These are phyloP conservation scores for Marsdenia floribunda DNA, from an alignment of 257 asterid genomes.

Conservation along the genomic window DNA sequence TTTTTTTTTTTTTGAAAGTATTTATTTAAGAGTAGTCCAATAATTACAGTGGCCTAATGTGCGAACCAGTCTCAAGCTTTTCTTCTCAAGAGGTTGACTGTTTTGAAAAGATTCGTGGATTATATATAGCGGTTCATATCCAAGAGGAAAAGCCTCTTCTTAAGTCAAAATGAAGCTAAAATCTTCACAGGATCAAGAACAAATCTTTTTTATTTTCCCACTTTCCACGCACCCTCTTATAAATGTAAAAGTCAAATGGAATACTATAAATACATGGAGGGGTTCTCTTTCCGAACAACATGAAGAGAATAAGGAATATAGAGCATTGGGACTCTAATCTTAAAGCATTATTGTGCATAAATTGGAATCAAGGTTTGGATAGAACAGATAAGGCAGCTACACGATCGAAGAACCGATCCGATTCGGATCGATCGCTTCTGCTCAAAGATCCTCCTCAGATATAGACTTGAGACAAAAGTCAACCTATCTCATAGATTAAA, in stretches of 20 bases:
- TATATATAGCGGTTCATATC: no score
- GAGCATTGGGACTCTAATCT: not conserved
- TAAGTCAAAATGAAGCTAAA: not conserved
- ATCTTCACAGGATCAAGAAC: not conserved
- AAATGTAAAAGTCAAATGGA: not conserved
- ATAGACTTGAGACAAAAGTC: slow-evolving; percentile 1
- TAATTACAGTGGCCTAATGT: no score
- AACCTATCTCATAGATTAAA: slow-evolving; percentile 4
- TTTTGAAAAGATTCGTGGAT: no score
- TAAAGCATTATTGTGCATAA: not conserved
- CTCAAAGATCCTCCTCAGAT: not conserved
- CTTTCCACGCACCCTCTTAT: not conserved
- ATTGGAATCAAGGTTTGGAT: slow-evolving; percentile 7
- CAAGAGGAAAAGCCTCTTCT: no score
- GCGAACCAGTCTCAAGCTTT: no score
- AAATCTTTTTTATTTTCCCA: not conserved
- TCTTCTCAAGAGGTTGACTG: no score
- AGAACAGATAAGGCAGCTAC: not conserved
- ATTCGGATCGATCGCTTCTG: not conserved
- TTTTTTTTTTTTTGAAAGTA: no score
- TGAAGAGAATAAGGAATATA: slow-evolving; percentile 8
- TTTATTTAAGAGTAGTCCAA: no score
- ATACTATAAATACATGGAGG: no score
- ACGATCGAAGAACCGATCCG: not conserved
- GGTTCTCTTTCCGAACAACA: not conserved